These are phyloP conservation scores for Gossypium trilobum DNA, from an alignment of 441 rosid species.

Conservation along the genomic window DNA sequence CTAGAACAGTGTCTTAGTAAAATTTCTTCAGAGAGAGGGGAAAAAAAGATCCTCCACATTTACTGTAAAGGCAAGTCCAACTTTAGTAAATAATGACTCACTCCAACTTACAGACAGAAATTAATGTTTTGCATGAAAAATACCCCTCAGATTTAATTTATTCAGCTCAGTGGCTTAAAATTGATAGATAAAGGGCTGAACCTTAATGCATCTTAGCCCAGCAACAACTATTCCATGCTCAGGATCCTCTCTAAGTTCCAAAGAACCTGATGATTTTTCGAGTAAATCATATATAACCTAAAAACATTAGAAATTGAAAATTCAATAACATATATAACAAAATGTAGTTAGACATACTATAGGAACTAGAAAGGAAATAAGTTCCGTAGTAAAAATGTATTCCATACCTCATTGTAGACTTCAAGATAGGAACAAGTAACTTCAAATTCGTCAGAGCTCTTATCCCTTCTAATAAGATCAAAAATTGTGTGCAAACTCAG, in stretches of 20 bases:
- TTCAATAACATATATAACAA: conserved; percentile 1
- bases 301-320: conserved; percentile 13
- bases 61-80: neutral
- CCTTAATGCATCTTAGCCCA: conserved; percentile 82
- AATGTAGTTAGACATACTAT: neutral
- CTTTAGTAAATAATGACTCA: neutral
- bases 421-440: conserved; percentile 87
- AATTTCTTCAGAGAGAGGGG: neutral
- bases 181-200: conserved; percentile 21
- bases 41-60: neutral
- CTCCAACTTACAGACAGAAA: neutral
- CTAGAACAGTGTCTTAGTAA: neutral
- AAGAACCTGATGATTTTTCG: conserved; percentile 78
- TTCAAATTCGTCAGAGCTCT: conserved; percentile 64
- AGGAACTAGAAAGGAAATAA: neutral
- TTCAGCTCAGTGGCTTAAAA: neutral
- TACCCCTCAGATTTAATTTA: neutral
- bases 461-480: conserved; percentile 54
- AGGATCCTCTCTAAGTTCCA: conserved; percentile 97
- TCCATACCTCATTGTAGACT: conserved; percentile 81
- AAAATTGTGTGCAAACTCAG: conserved; percentile 75
- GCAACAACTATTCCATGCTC: conserved; percentile 77
- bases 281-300: conserved; percentile 93
- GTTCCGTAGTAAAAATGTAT: conserved; percentile 2
- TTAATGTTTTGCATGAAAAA: neutral